Conservation (phyloP, 225 moss, liverwort and hornwort species). For the Lunularia cruciata region DNA sequence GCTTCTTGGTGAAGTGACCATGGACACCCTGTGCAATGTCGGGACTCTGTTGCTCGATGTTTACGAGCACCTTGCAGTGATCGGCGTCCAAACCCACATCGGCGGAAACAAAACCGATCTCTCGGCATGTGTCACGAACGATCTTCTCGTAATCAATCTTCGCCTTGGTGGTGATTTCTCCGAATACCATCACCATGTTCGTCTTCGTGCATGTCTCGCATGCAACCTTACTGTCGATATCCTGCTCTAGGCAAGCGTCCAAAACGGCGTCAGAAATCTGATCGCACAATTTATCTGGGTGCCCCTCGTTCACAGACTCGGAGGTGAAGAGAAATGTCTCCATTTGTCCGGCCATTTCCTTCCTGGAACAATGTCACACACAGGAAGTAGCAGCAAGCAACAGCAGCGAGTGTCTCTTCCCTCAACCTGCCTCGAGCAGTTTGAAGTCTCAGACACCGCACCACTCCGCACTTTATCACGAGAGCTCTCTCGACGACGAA, state of each 20-base stretch:
- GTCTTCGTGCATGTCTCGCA: slow-evolving; percentile 97
- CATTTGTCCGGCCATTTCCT: no score
- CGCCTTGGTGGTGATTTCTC: slow-evolving; percentile 91
- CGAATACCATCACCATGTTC: slow-evolving; percentile 96
- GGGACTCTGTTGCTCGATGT: slow-evolving; percentile 81
- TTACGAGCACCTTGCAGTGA: slow-evolving; percentile 77
- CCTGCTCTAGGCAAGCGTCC: slow-evolving; percentile 86
- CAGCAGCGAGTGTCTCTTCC: neutral
- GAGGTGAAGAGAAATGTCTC: slow-evolving; percentile 77
- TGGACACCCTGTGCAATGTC: slow-evolving; percentile 91
- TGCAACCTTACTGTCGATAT: slow-evolving; percentile 87
- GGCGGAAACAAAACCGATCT: slow-evolving; percentile 71
- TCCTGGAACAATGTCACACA: neutral
- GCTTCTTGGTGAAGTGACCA: slow-evolving; percentile 77
- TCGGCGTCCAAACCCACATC: slow-evolving; percentile 75
- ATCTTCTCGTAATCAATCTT: slow-evolving; percentile 87
- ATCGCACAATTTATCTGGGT: slow-evolving; percentile 88
- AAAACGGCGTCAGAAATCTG: slow-evolving; percentile 85
- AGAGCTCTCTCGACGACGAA: neutral
- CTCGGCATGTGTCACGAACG: slow-evolving; percentile 82
- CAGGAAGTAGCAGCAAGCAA: no score
- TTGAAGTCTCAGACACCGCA: neutral
- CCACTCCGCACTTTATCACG: neutral
- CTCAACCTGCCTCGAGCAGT: neutral
- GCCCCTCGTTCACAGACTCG: slow-evolving; percentile 91